Conservation (phyloP, 306 rosid genomes). For the Rosa persica region DNA sequence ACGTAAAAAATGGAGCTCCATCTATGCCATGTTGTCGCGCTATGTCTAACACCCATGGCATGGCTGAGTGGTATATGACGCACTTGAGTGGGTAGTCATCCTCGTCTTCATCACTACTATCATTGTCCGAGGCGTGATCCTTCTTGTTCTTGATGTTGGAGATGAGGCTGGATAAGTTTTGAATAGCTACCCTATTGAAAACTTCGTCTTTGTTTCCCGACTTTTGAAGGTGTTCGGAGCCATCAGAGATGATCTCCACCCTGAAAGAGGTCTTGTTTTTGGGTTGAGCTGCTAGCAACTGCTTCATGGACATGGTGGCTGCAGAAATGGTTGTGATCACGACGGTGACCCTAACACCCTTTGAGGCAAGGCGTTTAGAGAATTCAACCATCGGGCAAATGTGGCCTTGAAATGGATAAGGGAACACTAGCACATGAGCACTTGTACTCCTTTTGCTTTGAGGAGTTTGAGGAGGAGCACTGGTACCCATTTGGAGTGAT, state of each 20-base stretch:
- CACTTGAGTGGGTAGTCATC: constrained; percentile 19
- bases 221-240: background rate
- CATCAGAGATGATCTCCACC: constrained; percentile 9
- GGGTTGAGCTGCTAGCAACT: background rate
- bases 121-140: background rate
- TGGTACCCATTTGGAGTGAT: background rate
- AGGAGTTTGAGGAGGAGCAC: background rate
- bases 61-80: constrained; percentile 28
- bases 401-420: constrained; percentile 33
- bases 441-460: background rate
- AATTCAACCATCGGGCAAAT: constrained; percentile 36
- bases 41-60: constrained; percentile 32
- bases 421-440: constrained; percentile 19
- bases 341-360: constrained; percentile 11
- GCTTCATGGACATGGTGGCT: background rate
- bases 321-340: constrained; percentile 6
- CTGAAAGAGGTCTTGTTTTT: background rate
- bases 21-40: constrained; percentile 14
- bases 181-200: background rate
- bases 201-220: background rate
- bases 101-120: background rate
- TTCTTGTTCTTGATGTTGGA: background rate
- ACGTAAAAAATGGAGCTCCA: constrained; percentile 33
- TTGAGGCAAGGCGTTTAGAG: constrained; percentile 24
- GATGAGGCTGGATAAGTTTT: constrained; percentile 1